Conservation (phyloP, 1,139 yeast species). For the Kluyveromyces sp. region DNA sequence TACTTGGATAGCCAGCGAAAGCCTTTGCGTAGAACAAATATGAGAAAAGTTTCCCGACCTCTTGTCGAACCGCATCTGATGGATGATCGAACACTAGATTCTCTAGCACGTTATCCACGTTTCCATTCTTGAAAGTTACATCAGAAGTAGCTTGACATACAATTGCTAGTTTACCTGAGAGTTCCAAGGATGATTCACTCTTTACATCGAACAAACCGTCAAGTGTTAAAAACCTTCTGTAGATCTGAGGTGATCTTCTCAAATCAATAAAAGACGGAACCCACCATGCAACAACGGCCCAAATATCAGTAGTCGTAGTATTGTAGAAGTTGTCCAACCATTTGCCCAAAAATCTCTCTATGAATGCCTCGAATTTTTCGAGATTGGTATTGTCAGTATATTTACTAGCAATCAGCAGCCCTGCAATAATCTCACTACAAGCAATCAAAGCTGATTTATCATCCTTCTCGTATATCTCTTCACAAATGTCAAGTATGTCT, state of each 20-base stretch:
- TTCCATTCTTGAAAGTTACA: conserved; percentile 52
- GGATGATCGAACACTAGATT: conserved; percentile 50
- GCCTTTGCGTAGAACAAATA: conserved; percentile 49
- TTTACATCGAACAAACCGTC: conserved; percentile 44
- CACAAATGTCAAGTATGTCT: conserved; percentile 47
- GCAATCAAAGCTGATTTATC: conserved; percentile 61
- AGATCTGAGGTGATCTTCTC: conserved; percentile 56
- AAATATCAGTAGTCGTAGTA: conserved; percentile 68
- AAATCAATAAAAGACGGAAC: conserved; percentile 57
- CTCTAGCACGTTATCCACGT: conserved; percentile 42
- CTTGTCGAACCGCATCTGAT: conserved; percentile 70
- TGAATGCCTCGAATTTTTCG: conserved; percentile 41
- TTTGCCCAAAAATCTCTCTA: conserved; percentile 38
- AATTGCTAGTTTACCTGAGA: conserved; percentile 53
- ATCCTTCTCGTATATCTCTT: conserved; percentile 48
- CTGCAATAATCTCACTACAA: conserved; percentile 54
- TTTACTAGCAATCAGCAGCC: conserved; percentile 47
- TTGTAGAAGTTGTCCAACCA: conserved; percentile 57
- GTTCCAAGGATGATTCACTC: conserved; percentile 60
- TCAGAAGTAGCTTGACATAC: conserved; percentile 50
- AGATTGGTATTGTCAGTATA: conserved; percentile 30
- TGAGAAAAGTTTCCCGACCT: conserved; percentile 60
- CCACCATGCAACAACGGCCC: conserved; percentile 79
- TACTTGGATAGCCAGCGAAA: conserved; percentile 42
- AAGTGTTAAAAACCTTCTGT: conserved; percentile 37